Percentiles rank a stretch among this genome's conserved stretches.
Evolutionary conservation across 208 protist species (phyloP).

Genomic region (Trichomonas tenax): DNA sequence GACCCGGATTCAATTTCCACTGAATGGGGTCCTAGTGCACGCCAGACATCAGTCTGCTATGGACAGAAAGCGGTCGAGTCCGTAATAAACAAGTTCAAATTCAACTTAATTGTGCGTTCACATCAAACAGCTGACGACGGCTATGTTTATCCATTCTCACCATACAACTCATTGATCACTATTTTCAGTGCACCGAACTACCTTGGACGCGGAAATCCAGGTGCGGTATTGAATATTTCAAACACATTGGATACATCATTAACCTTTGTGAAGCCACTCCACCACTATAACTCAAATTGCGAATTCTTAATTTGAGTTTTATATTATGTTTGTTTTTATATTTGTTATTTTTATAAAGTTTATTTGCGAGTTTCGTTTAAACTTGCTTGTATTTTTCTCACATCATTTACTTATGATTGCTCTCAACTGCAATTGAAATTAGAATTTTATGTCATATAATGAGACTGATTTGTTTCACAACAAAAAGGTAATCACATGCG

Average conservation of each 20-base stretch:
- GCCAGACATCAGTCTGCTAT: slow-evolving; percentile 92
- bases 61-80: slow-evolving; percentile 43
- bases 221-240: background rate
- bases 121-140: background rate
- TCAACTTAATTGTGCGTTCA: background rate
- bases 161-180: background rate
- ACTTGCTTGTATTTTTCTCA: no score
- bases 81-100: background rate
- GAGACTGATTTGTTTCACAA: no score
- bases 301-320: background rate
- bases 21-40: slow-evolving; percentile 91
- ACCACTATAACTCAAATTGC: background rate
- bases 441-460: no score
- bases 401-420: no score
- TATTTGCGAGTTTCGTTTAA: no score
- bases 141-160: background rate
- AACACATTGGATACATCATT: background rate
- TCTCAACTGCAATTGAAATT: no score
- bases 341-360: no score
- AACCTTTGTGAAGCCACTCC: background rate
- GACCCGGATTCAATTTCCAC: slow-evolving; percentile 80
- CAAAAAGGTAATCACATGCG: no score
- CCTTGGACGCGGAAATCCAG: background rate
- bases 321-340: no score
- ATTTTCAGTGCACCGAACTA: background rate